Evolutionary conservation across 805 yeast genomes (phyloP), one percentile per base, ranked within the genome.

Genomic region (Candida michaelii): DNA sequence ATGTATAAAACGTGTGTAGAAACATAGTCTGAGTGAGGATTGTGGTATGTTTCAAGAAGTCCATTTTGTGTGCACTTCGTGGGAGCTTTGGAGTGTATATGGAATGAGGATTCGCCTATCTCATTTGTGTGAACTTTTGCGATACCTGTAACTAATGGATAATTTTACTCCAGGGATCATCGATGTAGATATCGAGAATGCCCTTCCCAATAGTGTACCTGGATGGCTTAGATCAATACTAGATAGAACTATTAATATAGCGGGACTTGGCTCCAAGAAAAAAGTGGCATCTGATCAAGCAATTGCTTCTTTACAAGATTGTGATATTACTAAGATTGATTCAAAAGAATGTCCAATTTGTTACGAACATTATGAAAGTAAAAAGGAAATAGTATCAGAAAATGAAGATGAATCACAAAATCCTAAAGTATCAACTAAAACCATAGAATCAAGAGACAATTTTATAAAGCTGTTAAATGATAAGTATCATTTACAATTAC

Each of bases 241-340:
- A 21, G 70, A 62, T 34, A 49, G 72, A 17, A 68, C 70, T 1
- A 54, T 64, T n/a, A 50, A 49, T 19, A 56, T 63, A 18, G 53
- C 58, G 30, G 71, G 68, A 0, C 44, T 64, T 11, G 46, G 58
- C 10, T 24, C 35, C 9, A 51, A 47, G 42, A 51, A 51, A 23
- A 58, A 59, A 43, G 57, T 53, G 25, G 73, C 73, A 6, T 65
- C 72, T 3, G 64, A 59, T 8, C 70, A 66, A 30, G 73, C 73
- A 16, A 67, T 69, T 18, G 66, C 58, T 11, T 62, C 63, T 17
- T 52, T 69, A 29, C 48, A 51, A 29, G 56, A 48, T 12, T 59
- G 63, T 11, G 59, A 53, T 16, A 11, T 45, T 10, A 47, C 39
- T 5, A 43, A 37, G 2, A 29, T 59, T 30, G 48, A 47, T 4